A percentile compares a stretch with the other conserved stretches of the same genome.
Evolutionary conservation across 1,284 basidiomycete genomes (phyloP).

Genomic region (Moesziomyces aphidis): DNA sequence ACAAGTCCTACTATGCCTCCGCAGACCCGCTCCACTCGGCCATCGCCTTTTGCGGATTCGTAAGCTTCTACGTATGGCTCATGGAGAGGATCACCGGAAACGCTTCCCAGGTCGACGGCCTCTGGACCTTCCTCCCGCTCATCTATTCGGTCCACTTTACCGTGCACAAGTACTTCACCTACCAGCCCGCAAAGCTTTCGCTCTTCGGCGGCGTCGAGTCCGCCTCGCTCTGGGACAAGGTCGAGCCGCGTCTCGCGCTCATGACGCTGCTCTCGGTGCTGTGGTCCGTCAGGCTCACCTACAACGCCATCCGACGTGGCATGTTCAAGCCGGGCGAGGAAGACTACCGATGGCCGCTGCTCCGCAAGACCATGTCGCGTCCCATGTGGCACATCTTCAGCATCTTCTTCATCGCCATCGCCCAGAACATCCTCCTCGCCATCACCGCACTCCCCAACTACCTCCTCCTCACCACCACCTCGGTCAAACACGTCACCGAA

Average conservation of each 20-base stretch:
- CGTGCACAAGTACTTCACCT: conserved; percentile 54
- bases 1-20: conserved; percentile 53
- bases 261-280: conserved; percentile 66
- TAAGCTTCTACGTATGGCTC: conserved; percentile 55
- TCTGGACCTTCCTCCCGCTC: conserved; percentile 63
- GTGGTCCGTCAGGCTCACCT: conserved; percentile 75
- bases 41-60: conserved; percentile 50
- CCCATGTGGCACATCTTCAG: conserved; percentile 84
- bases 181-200: conserved; percentile 41
- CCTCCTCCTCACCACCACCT: conserved; percentile 68
- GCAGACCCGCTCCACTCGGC: conserved; percentile 58
- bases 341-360: conserved; percentile 89
- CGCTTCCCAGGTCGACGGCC: conserved; percentile 62
- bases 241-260: conserved; percentile 67
- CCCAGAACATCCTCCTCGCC: conserved; percentile 84
- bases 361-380: conserved; percentile 76
- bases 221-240: conserved; percentile 39
- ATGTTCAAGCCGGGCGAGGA: conserved; percentile 81
- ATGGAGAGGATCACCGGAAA: conserved; percentile 62
- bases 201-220: conserved; percentile 37
- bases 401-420: conserved; percentile 81
- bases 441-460: conserved; percentile 73
- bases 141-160: conserved; percentile 63
- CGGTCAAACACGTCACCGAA: conserved; percentile 69
- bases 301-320: conserved; percentile 86